These are phyloP conservation scores for Mrakia gelida DNA, from an alignment of 768 basidiomycete genomes.

Conservation along the genomic window DNA sequence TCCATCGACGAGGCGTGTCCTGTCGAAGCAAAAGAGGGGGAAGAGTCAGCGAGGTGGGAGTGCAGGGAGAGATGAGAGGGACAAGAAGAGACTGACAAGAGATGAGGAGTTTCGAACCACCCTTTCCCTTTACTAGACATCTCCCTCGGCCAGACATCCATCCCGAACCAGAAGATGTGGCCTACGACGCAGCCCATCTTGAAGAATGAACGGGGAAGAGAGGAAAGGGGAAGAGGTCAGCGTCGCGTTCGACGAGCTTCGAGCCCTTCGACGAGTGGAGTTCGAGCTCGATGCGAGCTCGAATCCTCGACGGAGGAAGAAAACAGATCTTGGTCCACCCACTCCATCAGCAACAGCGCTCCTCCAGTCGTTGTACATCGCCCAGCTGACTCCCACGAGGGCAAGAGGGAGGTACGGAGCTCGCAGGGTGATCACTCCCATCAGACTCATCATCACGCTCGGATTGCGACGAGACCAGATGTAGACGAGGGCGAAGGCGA, in stretches of 20 bases:
- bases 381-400: slow-evolving; percentile 71
- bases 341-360: slow-evolving; percentile 71
- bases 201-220: background rate
- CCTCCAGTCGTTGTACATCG: slow-evolving; percentile 32
- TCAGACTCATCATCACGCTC: slow-evolving; percentile 88
- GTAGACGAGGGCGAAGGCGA: slow-evolving; percentile 90
- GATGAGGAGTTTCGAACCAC: slow-evolving; percentile 26
- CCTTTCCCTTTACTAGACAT: slow-evolving; percentile 21
- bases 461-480: slow-evolving; percentile 95
- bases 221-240: slow-evolving; percentile 25
- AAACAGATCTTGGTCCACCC: slow-evolving; percentile 57
- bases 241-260: slow-evolving; percentile 33
- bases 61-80: background rate
- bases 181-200: slow-evolving; percentile 29
- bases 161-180: slow-evolving; percentile 27
- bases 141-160: slow-evolving; percentile 30
- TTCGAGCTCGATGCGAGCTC: too few relatives aligned
- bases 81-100: slow-evolving; percentile 5
- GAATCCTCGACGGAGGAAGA: too few relatives aligned
- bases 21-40: background rate
- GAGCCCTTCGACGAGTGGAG: too few relatives aligned
- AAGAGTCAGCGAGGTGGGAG: background rate
- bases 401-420: slow-evolving; percentile 93
- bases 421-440: slow-evolving; percentile 85
- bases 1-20: background rate